Evolutionary conservation across 148 eudicot genomes (phyloP), one percentile per base, ranked within the genome.

Genomic region (Cornus controversa): DNA sequence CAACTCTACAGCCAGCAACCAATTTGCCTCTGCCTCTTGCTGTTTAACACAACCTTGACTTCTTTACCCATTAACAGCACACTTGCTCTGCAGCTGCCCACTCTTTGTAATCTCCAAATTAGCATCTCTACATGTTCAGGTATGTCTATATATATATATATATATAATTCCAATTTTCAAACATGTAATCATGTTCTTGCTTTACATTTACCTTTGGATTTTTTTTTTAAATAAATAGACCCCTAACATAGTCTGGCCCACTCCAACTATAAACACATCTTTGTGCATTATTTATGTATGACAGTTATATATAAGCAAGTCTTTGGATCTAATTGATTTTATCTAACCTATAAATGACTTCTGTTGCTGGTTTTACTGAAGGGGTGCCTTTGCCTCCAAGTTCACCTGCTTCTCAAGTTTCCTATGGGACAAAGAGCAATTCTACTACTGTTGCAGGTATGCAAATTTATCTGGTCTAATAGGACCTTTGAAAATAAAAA

Each of bases 11-110:
- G 27, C 71, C 82, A 84, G 66, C 78, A 86, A 64, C 87, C 85
- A 6, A 63, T 37, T 22, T 93, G 97, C 70, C 80, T 93, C n/a
- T 91, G 97, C 77, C 84, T 91, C 8, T 80, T 93, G 80, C 88
- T 90, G 6, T 85, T 88, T 68, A 87, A 84, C 18, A 81, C 91
- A 67, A 77, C 81, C 29, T 58, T 90, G 29, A 75, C 81, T 31
- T 77, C 97, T 69, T 84, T 93, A n/a, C 92, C 97, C 24, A 79
- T 93, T 67, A 91, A 93, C 80, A 72, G 74, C 58, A 88, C 92
- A 15, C 86, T 82, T 31, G 97, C 92, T 81, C 84, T 90, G 67
- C 83, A 87, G 81, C 69, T 93, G 78, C 97, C 94, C 27, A 77
- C 47, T 60, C 80, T 88, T 9, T 93, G 93, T 77, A 78, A 73